These are phyloP conservation scores for Metarhizium brunneum DNA, from an alignment of 2,329 filamentous ascomycete genomes.

Conservation along the genomic window DNA sequence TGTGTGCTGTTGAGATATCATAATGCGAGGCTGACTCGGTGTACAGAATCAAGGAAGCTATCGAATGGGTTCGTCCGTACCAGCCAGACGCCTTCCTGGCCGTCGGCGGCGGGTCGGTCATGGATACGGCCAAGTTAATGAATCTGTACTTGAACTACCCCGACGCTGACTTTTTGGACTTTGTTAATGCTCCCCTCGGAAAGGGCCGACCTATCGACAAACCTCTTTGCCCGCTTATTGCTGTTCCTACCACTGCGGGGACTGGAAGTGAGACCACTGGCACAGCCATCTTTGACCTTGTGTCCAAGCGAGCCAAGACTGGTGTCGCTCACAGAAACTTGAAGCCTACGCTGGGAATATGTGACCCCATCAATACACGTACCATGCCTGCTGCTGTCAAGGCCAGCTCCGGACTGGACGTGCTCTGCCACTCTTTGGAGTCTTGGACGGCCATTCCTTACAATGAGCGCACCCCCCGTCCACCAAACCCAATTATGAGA, in stretches of 20 bases:
- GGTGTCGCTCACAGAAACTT: conserved; percentile 92
- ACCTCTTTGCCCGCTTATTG: conserved; percentile 65
- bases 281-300: conserved; percentile 95
- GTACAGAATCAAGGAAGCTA: conserved; percentile 73
- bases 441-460: conserved; percentile 98
- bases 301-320: conserved; percentile 83
- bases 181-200: conserved; percentile 91
- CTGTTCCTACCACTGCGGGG: conserved; percentile 74
- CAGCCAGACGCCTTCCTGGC: conserved; percentile 83
- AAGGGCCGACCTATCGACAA: conserved; percentile 70
- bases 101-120: conserved; percentile 83
- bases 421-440: conserved; percentile 90
- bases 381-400: conserved; percentile 96
- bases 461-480: conserved; percentile 73
- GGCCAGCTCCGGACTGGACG: conserved; percentile 84
- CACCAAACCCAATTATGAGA: conserved; percentile 78
- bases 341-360: conserved; percentile 89
- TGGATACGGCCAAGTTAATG: conserved; percentile 98
- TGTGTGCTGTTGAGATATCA: conserved; percentile 2
- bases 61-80: conserved; percentile 74
- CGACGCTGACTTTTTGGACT: conserved; percentile 90
- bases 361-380: conserved; percentile 76
- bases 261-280: conserved; percentile 93
- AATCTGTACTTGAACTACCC: conserved; percentile 90
- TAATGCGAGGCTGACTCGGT: conserved; percentile 1